Base-by-base conservation (phyloP, 1,284 basidiomycete genomes). In the Thelephora terrestris region DNA sequence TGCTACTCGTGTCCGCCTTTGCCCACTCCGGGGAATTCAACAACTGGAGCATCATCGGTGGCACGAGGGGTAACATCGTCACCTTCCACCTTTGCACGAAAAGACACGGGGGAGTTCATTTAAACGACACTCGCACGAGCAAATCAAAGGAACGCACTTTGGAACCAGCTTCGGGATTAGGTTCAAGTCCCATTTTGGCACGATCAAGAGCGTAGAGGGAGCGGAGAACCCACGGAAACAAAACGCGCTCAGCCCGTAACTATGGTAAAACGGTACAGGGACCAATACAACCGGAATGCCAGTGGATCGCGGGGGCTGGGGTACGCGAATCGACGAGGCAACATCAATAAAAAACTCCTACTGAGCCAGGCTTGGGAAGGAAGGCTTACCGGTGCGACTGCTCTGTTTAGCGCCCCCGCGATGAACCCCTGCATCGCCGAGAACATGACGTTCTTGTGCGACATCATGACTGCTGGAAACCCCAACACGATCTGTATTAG, bases 261-360 rank as follows among this genome's bases (percentile, higher is more conserved):
- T 67, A 55, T 88, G 85, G 55, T 86, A 78, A 44, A 87, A 68
- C 0, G 86, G 85, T 1, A 88, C 62, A 54, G 79, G 78, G 0
- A 68, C 76, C 25, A 88, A 69, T 3, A 54, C 52, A 4, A 79
- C 61, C 1, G 74, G 72, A 2, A 72, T 61, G 16, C 69, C 68
- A 47, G 66, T 67, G 1, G 71, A 69, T 4, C 58, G 60, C 34
- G 65, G 63, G 12, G 68, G 68, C 75, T 79, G 48, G 23, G n/a
- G 24, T 27, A 1, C 20, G 18, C 44, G 4, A 9, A 2, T 4
- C 7, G 3, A 50, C 36, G 43, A 53, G 34, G 7, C 29, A 45
- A 2, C 3, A 17, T 23, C 7, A 36, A 5, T 12, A 20, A 10
- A 12, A 14, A 27, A 4, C 7, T 32, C 7, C 9, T 6, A 12